These are phyloP conservation scores for Anaeromyces robustus DNA, from an alignment of 192 early-diverging fungal species.

Conservation along the genomic window DNA sequence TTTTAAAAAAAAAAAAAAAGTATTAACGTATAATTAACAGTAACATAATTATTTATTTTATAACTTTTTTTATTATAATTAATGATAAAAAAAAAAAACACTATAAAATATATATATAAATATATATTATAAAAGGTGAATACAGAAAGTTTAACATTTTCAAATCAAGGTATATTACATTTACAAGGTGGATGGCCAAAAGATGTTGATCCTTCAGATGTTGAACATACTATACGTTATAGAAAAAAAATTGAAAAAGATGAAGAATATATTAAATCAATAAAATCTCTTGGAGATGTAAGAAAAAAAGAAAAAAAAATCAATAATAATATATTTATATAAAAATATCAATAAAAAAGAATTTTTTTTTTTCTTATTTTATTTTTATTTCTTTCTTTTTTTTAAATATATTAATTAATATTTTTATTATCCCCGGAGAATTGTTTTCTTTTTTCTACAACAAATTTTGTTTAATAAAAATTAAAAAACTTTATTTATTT, in stretches of 20 bases:
- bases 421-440: neutral
- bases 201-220: slow-evolving; percentile 40
- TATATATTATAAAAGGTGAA: slow-evolving; percentile 20
- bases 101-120: too few species aligned
- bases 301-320: neutral
- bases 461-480: neutral
- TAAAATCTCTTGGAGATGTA: slow-evolving; percentile 26
- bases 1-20: too few species aligned
- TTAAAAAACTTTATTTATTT: too few species aligned
- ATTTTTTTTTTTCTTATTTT: too few species aligned
- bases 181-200: slow-evolving; percentile 46
- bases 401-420: too few species aligned
- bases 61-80: too few species aligned
- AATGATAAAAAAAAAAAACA: too few species aligned
- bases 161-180: slow-evolving; percentile 34
- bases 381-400: too few species aligned
- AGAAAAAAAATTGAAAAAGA: slow-evolving; percentile 50
- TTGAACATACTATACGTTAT: slow-evolving; percentile 45
- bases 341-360: too few species aligned
- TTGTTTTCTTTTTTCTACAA: neutral
- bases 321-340: too few species aligned
- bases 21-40: too few species aligned
- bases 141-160: slow-evolving; percentile 29
- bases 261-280: slow-evolving; percentile 37
- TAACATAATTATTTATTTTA: too few species aligned